Conservation (phyloP, 2,329 filamentous ascomycete species). For the Nectriaceae sp. region DNA sequence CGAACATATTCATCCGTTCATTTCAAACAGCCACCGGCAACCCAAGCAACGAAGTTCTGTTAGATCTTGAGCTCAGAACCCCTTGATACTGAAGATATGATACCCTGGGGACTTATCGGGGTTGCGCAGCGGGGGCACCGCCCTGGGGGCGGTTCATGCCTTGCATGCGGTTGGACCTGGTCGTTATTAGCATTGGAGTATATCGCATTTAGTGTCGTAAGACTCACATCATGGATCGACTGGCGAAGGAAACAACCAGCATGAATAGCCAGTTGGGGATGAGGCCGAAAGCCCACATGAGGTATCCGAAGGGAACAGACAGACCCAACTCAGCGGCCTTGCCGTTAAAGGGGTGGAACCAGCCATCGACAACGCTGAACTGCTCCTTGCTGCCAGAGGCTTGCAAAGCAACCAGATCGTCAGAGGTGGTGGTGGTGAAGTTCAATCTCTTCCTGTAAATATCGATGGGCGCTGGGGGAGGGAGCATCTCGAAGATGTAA, state of each 20-base stretch:
- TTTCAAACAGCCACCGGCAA: too few species aligned
- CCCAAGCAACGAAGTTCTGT: too few species aligned
- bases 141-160: conserved; percentile 15
- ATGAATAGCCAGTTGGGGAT: conserved; percentile 78
- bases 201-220: neutral
- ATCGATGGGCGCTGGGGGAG: conserved; percentile 63
- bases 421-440: conserved; percentile 65
- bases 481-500: conserved; percentile 68
- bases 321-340: conserved; percentile 62
- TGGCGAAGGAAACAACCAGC: conserved; percentile 72
- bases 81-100: too few species aligned
- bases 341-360: conserved; percentile 78
- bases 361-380: conserved; percentile 56
- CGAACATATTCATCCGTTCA: too few species aligned
- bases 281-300: conserved; percentile 66
- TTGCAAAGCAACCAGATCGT: conserved; percentile 63
- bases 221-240: conserved; percentile 75
- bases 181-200: conserved; percentile 21
- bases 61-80: too few species aligned
- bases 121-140: conserved; percentile 8
- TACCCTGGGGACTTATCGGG: too few species aligned
- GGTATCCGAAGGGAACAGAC: conserved; percentile 65
- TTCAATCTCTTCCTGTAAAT: conserved; percentile 69
- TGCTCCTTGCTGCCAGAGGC: conserved; percentile 51
- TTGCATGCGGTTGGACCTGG: conserved; percentile 41